Conservation (phyloP, 2,329 filamentous ascomycete species). For the Monilinia laxa region DNA sequence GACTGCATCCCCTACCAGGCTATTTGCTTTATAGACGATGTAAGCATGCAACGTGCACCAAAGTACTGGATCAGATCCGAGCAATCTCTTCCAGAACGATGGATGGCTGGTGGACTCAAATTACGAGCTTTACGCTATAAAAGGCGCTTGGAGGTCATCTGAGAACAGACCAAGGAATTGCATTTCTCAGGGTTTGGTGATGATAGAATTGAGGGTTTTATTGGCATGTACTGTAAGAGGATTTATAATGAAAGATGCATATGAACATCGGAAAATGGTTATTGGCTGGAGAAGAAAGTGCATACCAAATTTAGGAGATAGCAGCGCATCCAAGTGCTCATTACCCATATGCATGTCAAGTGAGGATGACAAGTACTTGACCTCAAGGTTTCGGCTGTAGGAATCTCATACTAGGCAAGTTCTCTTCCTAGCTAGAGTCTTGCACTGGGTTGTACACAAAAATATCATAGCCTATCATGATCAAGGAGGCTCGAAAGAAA, state of each 20-base stretch:
- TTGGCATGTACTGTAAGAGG: conserved; percentile 42
- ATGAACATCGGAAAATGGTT: background rate
- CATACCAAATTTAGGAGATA: no score
- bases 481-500: no score
- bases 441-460: no score
- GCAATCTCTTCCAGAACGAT: conserved; percentile 51
- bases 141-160: conserved; percentile 11
- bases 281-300: no score
- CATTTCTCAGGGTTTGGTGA: conserved; percentile 48
- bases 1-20: background rate
- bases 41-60: conserved; percentile 4
- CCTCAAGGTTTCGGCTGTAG: no score
- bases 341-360: no score
- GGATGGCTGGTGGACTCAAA: conserved; percentile 45
- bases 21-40: background rate
- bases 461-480: no score
- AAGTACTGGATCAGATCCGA: conserved; percentile 44
- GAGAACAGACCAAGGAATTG: conserved; percentile 14
- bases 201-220: conserved; percentile 49
- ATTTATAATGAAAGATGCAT: conserved; percentile 7
- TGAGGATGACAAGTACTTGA: no score
- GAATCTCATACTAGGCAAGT: no score
- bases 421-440: no score
- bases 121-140: conserved; percentile 33
- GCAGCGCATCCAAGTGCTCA: no score